Conservation (phyloP, 345 rosid genomes). For the Murraya paniculata region DNA sequence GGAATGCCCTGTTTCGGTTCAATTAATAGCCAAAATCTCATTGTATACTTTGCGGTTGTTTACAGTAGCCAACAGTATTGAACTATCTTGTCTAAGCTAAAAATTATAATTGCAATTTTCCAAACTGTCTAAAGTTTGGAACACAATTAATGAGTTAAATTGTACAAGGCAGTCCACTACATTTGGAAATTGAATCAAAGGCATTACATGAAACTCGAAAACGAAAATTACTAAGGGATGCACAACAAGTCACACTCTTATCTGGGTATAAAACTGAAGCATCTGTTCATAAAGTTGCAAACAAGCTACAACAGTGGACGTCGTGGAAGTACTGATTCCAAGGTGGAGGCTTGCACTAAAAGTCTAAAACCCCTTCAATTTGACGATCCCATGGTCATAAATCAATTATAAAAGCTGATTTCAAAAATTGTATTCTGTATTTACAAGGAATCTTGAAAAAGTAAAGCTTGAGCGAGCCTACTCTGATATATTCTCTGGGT, state of each 20-base stretch:
- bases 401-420: not conserved
- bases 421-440: not conserved
- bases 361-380: conserved; percentile 12
- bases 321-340: conserved; percentile 19
- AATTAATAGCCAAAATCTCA: not conserved
- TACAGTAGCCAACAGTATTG: not conserved
- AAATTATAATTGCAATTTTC: not conserved
- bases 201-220: not conserved
- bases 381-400: not conserved
- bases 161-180: not conserved
- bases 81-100: not conserved
- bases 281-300: conserved; percentile 19
- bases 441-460: not conserved
- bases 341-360: conserved; percentile 12
- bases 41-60: not conserved
- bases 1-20: not conserved
- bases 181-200: not conserved
- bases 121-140: not conserved
- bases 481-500: not conserved
- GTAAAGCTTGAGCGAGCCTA: not conserved
- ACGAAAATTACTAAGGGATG: not conserved
- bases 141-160: not conserved
- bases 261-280: conserved; percentile 22
- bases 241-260: conserved; percentile 15
- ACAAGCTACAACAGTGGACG: conserved; percentile 10